Conservation (phyloP, 352 stramenopile species). For the Globisporangium paddicum region DNA sequence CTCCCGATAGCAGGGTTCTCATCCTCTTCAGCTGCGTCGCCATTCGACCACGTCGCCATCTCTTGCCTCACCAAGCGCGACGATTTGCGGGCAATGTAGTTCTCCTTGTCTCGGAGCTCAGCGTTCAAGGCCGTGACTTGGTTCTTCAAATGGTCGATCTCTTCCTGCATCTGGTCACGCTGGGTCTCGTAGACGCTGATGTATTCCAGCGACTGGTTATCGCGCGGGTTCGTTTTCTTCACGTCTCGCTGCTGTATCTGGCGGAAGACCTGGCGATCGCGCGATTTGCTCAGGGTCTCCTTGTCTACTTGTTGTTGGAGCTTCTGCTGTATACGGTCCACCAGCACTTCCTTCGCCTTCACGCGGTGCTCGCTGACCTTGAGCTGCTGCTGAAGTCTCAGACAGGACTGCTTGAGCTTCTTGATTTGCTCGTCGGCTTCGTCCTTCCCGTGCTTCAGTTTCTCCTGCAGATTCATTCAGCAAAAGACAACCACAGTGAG, state of each 20-base stretch:
- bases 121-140: constrained; percentile 60
- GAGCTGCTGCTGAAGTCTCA: constrained; percentile 77
- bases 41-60: constrained; percentile 15
- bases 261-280: constrained; percentile 53
- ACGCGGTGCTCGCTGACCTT: constrained; percentile 86
- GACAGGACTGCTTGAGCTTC: constrained; percentile 51
- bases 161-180: constrained; percentile 65
- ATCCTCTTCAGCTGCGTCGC: constrained; percentile 7
- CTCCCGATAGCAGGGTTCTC: not conserved
- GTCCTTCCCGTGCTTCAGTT: constrained; percentile 45
- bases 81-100: constrained; percentile 44
- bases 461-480: constrained; percentile 20
- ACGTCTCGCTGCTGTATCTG: constrained; percentile 66
- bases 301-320: constrained; percentile 77
- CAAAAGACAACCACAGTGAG: not conserved
- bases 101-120: constrained; percentile 79
- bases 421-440: constrained; percentile 44
- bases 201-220: constrained; percentile 63
- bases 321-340: constrained; percentile 80
- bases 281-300: constrained; percentile 51
- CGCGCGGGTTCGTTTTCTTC: constrained; percentile 41
- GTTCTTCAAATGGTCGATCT: constrained; percentile 57
- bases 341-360: constrained; percentile 78
- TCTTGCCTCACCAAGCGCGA: constrained; percentile 4
- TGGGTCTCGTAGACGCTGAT: constrained; percentile 72